phyloP scores from a whole-genome alignment of 176 grass and related monocot genomes.

The Puccinellia tenuiflora region DNA sequence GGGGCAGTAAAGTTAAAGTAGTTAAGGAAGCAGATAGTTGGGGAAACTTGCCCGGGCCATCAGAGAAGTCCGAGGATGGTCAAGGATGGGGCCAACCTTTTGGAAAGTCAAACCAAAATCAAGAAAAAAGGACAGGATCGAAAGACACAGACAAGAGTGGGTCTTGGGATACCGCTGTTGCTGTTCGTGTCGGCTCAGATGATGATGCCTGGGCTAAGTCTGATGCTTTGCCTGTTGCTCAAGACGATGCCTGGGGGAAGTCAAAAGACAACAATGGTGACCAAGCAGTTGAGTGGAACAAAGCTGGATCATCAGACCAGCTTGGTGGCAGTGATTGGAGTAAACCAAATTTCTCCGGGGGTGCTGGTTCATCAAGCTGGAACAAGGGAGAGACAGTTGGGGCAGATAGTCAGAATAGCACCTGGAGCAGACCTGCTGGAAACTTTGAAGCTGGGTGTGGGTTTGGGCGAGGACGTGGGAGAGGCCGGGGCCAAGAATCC shows the following conservation, averaged over 20 bases:
- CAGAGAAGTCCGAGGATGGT: slow-evolving; percentile 25
- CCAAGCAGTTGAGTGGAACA: slow-evolving; percentile 23
- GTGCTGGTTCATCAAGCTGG: slow-evolving; percentile 37
- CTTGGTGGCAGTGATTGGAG: slow-evolving; percentile 20
- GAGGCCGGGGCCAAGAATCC: slow-evolving; percentile 29
- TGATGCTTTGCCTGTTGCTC: slow-evolving; percentile 23
- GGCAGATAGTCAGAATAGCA: slow-evolving; percentile 32
- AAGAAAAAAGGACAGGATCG: slow-evolving; percentile 18
- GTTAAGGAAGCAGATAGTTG: slow-evolving; percentile 37
- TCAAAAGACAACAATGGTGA: slow-evolving; percentile 29
- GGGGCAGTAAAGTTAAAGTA: slow-evolving; percentile 53
- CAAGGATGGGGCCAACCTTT: slow-evolving; percentile 41
- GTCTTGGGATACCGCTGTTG: slow-evolving; percentile 28
- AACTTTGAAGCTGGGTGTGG: slow-evolving; percentile 35
- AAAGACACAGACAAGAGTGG: slow-evolving; percentile 24
- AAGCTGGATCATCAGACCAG: slow-evolving; percentile 27
- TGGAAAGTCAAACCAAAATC: slow-evolving; percentile 31
- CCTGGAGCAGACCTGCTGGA: slow-evolving; percentile 36
- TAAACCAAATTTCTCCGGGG: slow-evolving; percentile 32
- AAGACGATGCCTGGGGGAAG: slow-evolving; percentile 43
- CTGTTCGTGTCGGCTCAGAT: slow-evolving; percentile 7
- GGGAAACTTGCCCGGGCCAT: slow-evolving; percentile 25
- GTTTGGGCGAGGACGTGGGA: slow-evolving; percentile 38
- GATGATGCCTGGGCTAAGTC: slow-evolving; percentile 34
- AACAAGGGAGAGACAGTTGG: slow-evolving; percentile 34